Evolutionary conservation across 208 protist genomes (phyloP), one percentile per base, ranked within the genome.

Genomic region (Sergeia podlipaevii): DNA sequence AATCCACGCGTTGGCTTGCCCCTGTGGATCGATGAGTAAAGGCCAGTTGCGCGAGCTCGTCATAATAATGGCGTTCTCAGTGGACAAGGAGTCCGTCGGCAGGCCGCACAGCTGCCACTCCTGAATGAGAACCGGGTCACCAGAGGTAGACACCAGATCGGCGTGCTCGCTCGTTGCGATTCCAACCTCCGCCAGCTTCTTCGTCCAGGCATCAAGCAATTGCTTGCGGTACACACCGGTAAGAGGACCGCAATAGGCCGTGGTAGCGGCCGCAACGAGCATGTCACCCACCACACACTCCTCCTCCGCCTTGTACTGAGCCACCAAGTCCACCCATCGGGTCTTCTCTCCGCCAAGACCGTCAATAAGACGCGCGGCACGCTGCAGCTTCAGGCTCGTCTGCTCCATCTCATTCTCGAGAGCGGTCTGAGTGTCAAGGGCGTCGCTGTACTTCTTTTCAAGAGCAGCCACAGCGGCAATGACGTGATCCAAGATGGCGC

Each of bases 1-100:
- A 61, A 99, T 97, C 97, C 97, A 99, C 50, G 81, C 73, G 74
- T 98, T 98, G 1, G 96, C 97, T 76, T 99, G 97, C 6, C 95
- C 96, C 70, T 99, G 97, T 17, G 98, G 98, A 67, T 99, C 98
- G 53, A 99, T 99, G 51, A 98, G 86, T 47, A 99, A 79, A 37
- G 98, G 97, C 97, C 97, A 99, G 39, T 93, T 91, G 8, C 84
- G 62, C 2, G 95, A 82, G 49, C 94, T 93, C 30, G 78, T 63
- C 28, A 99, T 71, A 52, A 99, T 98, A 59, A 99, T 96, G 39
- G 84, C 97, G 67, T 99, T 99, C 69, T 99, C 97, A 10, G 95
- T 93, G 1, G 95, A 98, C 10, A 99, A 65, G 6, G 69, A 59
- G 75, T 99, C 97, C 11, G 89, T 84, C 32, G 98, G 98, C 11